Conservation (phyloP, 2,329 filamentous ascomycete genomes). For the Rhynchosporium agropyri region DNA sequence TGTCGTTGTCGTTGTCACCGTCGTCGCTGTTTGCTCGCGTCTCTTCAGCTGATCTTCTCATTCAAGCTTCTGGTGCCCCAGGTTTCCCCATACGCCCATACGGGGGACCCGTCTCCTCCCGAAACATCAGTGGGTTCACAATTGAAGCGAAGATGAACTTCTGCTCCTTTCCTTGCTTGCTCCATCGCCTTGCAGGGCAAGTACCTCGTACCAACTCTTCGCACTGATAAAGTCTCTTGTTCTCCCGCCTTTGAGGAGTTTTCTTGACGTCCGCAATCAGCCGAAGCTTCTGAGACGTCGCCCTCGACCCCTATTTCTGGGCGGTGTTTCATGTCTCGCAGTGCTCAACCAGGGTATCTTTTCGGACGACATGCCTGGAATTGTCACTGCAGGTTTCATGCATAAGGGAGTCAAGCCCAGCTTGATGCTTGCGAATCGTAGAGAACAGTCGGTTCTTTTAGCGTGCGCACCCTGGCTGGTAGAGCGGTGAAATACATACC, state of each 20-base stretch:
- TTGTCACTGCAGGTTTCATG: conserved; percentile 10
- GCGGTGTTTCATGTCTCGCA: conserved; percentile 4
- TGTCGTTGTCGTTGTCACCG: neutral
- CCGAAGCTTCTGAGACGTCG: conserved; percentile 2
- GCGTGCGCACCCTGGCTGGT: neutral
- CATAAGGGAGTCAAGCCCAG: neutral
- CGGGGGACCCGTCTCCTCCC: conserved; percentile 1
- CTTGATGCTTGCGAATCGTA: conserved; percentile 5
- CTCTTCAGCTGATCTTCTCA: neutral
- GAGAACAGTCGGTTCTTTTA: neutral
- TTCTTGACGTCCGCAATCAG: conserved; percentile 3
- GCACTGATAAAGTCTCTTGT: neutral
- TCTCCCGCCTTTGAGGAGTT: neutral
- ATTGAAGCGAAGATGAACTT: conserved; percentile 8
- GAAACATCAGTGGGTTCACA: conserved; percentile 8
- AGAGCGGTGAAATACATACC: neutral
- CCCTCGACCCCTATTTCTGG: conserved; percentile 7
- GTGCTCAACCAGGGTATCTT: neutral
- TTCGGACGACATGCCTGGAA: conserved; percentile 6
- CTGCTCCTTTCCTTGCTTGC: neutral
- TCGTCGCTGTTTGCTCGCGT: neutral
- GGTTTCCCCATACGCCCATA: conserved; percentile 11
- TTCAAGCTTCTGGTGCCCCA: neutral
- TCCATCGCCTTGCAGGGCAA: neutral
- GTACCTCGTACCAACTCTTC: neutral